phyloP scores from a whole-genome alignment of 2,329 filamentous ascomycete species.

The Ceratocystis smalleyi region DNA sequence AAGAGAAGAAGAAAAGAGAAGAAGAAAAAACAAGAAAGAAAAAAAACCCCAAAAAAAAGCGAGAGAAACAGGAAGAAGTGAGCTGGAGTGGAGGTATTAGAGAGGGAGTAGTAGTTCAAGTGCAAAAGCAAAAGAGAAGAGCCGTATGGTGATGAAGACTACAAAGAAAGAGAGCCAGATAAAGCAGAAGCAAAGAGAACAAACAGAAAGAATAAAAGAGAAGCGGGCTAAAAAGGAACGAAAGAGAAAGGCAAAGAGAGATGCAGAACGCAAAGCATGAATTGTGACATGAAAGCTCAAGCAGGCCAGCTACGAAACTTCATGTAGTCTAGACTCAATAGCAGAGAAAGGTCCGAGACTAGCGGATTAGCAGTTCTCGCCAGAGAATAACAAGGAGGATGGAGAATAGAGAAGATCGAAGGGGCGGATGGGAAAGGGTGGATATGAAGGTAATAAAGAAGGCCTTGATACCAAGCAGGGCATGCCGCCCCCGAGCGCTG shows the following conservation, averaged over 20 bases:
- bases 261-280: too few relatives aligned
- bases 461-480: too few relatives aligned
- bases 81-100: slow-evolving; percentile 1
- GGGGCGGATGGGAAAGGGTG: not conserved
- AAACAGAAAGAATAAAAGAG: not conserved
- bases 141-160: not conserved
- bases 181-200: slow-evolving; percentile 6
- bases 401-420: not conserved
- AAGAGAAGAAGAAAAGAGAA: too few relatives aligned
- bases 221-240: not conserved
- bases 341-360: not conserved
- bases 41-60: too few relatives aligned
- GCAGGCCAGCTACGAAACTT: not conserved
- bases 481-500: not conserved
- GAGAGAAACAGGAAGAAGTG: not conserved
- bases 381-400: not conserved
- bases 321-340: not conserved
- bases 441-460: not conserved
- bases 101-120: not conserved
- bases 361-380: not conserved
- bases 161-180: not conserved
- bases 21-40: too few relatives aligned
- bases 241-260: not conserved
- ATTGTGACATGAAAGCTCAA: not conserved
- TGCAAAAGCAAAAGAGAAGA: not conserved